Evolutionary conservation across 805 yeast genomes (phyloP), one percentile per base, ranked within the genome.

Genomic region (Wickerhamiella domercqiae): DNA sequence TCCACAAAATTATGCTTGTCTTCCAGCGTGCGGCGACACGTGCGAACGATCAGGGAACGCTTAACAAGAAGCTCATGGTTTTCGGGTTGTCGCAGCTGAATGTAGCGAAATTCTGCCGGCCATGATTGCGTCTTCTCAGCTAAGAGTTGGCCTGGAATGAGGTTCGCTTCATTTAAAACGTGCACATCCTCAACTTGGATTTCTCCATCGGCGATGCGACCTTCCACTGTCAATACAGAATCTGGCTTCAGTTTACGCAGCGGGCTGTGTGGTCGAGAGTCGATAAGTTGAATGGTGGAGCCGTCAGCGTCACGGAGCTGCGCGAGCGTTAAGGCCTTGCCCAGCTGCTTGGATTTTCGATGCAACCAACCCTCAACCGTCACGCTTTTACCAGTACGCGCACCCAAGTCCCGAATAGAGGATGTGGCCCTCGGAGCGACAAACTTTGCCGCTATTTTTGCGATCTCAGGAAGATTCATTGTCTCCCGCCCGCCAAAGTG

Each of bases 291-390:
- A 6, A 75, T 64, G 6, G 57, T 45, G 34, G 75, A 70, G 0
- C 95, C 95, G 30, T 71, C 62, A 22, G 63, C 51, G 52, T 86
- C 97, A 44, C 97, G 64, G 11, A 87, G 57, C 20, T 68, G 71
- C 2, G 78, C 90, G 62, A 90, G 87, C 1, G 71, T 66, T 35
- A 81, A 61, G 7, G 58, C 58, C 37, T 72, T 73, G 3, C 87
- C 75, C 37, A 80, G 61, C 37, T 73, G 71, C 38, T 77, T 67
- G 0, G 94, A 90, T 45, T 76, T 75, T 17, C 69, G 63, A 49
- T 82, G 73, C 14, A 87, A 68, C 83, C 95, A 90, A 0, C 98
- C 97, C 44, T 81, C 72, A 5, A 87, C 46, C 2, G 78, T 68
- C 11, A 55, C 47, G 3, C 7, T 13, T 24, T 28, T 3, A 13